Conservation (phyloP, 2,329 filamentous ascomycete species). For the Hypoxylon sp. region DNA sequence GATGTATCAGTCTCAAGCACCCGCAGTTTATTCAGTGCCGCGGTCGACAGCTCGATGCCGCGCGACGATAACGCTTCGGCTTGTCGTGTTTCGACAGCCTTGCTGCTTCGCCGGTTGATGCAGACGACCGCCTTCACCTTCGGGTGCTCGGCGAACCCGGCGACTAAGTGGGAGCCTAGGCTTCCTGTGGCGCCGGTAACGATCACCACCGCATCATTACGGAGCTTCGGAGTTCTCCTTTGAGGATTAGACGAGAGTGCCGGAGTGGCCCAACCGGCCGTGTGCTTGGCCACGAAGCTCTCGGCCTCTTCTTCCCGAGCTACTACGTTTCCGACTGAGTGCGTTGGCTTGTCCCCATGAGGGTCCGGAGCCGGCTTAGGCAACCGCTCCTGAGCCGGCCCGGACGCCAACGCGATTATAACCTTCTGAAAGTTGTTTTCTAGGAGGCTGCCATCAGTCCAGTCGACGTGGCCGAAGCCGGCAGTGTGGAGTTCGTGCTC, state of each 20-base stretch:
- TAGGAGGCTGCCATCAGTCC: constrained; percentile 45
- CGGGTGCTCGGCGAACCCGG: constrained; percentile 43
- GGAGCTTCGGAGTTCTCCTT: not conserved
- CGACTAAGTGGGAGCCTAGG: constrained; percentile 54
- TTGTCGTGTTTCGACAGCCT: constrained; percentile 32
- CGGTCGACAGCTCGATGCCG: constrained; percentile 29
- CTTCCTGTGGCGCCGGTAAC: constrained; percentile 57
- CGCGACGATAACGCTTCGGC: constrained; percentile 17
- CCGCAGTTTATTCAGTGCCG: constrained; percentile 52
- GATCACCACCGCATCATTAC: constrained; percentile 44
- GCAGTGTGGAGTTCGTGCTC: constrained; percentile 36
- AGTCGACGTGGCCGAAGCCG: constrained; percentile 49
- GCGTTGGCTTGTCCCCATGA: not conserved
- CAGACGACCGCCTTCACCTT: constrained; percentile 54
- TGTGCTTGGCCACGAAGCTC: not conserved
- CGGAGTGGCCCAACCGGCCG: not conserved
- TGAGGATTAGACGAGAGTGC: not conserved
- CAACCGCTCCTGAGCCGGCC: constrained; percentile 17
- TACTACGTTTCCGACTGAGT: not conserved
- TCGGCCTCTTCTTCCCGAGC: not conserved
- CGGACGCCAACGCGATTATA: constrained; percentile 46
- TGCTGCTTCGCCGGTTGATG: constrained; percentile 57
- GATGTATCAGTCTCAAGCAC: constrained; percentile 55
- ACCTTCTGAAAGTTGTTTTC: constrained; percentile 46
- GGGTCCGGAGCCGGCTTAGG: constrained; percentile 1